Evolutionary conservation across 2,329 filamentous ascomycete genomes (phyloP).

Genomic region (Arthrobotrys pseudoclavata): DNA sequence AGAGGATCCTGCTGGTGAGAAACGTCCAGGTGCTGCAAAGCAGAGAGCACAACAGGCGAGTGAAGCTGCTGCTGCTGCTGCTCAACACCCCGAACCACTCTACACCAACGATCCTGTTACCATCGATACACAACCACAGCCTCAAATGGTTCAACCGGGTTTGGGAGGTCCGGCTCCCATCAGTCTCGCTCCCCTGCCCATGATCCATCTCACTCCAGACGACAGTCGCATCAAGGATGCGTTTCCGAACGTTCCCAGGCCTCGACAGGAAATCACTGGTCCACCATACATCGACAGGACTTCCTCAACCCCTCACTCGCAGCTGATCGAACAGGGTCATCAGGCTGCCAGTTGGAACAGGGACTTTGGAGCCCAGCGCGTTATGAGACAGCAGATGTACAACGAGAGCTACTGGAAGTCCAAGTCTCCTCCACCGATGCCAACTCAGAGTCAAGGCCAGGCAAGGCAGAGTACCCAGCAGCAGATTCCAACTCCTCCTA

Average conservation of each 20-base stretch:
- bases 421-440: slow-evolving; percentile 64
- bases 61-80: slow-evolving; percentile 73
- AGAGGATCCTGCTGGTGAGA: slow-evolving; percentile 94
- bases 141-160: slow-evolving; percentile 78
- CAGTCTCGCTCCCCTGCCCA: slow-evolving; percentile 79
- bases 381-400: slow-evolving; percentile 79
- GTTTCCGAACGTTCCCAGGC: slow-evolving; percentile 79
- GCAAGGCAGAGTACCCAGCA: slow-evolving; percentile 62
- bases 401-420: slow-evolving; percentile 85
- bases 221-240: slow-evolving; percentile 85
- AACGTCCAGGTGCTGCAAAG: slow-evolving; percentile 91
- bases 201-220: slow-evolving; percentile 85
- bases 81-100: slow-evolving; percentile 87
- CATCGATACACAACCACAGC: slow-evolving; percentile 77
- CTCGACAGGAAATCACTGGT: slow-evolving; percentile 89
- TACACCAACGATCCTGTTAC: slow-evolving; percentile 81
- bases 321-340: slow-evolving; percentile 86
- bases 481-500: slow-evolving; percentile 74
- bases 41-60: slow-evolving; percentile 62
- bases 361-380: slow-evolving; percentile 81
- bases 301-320: slow-evolving; percentile 79
- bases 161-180: slow-evolving; percentile 76
- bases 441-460: slow-evolving; percentile 27
- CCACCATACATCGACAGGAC: slow-evolving; percentile 89
- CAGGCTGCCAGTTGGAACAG: slow-evolving; percentile 94